These are phyloP conservation scores for Boehmeria nivea DNA, from an alignment of 306 rosid genomes.

Conservation along the genomic window DNA sequence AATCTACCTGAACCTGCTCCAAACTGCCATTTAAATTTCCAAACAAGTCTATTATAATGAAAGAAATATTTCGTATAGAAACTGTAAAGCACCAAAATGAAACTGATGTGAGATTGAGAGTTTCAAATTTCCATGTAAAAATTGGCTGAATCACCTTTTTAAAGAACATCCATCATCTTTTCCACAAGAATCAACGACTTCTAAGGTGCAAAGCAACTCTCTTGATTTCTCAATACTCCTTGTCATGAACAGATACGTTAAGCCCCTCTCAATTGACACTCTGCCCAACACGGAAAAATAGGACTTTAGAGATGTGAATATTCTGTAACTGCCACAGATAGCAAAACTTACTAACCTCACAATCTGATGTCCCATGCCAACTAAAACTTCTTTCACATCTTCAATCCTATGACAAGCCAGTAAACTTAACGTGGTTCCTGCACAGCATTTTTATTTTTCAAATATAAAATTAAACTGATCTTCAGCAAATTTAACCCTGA, in stretches of 20 bases:
- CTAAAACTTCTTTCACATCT: constrained; percentile 65
- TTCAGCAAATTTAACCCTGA: no score
- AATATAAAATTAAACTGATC: no score
- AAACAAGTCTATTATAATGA: constrained; percentile 60
- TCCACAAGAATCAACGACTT: constrained; percentile 37
- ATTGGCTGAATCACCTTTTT: constrained; percentile 47
- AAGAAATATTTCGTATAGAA: constrained; percentile 14
- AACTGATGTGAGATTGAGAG: background rate
- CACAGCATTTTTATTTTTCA: constrained; percentile 6
- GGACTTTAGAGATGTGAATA: constrained; percentile 14
- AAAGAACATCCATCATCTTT: constrained; percentile 42
- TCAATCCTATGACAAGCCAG: constrained; percentile 56
- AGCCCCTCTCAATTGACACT: constrained; percentile 46
- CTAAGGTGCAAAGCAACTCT: constrained; percentile 44
- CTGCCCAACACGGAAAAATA: constrained; percentile 33
- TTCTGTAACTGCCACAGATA: constrained; percentile 13
- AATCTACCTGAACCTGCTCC: constrained; percentile 97
- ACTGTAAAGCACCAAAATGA: constrained; percentile 1
- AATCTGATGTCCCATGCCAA: constrained; percentile 86
- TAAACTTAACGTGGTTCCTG: constrained; percentile 45
- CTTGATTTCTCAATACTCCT: constrained; percentile 74
- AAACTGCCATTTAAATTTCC: constrained; percentile 97
- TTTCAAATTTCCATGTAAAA: constrained; percentile 2
- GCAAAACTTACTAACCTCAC: constrained; percentile 60
- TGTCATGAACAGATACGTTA: constrained; percentile 61